Conservation (phyloP, 2,329 filamentous ascomycete species). For the Sporothrix sp. region DNA sequence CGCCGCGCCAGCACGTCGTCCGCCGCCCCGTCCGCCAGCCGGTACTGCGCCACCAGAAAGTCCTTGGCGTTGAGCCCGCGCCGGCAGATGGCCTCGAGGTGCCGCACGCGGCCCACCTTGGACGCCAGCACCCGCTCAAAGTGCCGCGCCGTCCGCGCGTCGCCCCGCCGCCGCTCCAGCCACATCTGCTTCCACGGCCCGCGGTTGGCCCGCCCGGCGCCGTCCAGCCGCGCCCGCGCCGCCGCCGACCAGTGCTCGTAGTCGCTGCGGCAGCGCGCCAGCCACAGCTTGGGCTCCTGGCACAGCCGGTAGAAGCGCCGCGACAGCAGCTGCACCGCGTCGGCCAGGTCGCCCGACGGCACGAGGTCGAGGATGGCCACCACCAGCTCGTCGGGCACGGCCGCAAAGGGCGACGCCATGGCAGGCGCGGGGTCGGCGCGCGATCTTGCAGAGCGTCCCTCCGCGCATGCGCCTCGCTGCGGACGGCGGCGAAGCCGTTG, state of each 20-base stretch:
- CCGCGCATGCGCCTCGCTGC: neutral
- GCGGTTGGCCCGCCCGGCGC: slow-evolving; percentile 41
- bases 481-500: too few species aligned
- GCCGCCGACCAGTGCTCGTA: slow-evolving; percentile 68
- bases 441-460: neutral
- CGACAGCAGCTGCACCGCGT: slow-evolving; percentile 43
- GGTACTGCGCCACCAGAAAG: slow-evolving; percentile 58
- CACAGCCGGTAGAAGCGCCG: slow-evolving; percentile 55
- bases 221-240: slow-evolving; percentile 48
- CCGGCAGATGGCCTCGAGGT: slow-evolving; percentile 59
- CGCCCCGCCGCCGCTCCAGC: slow-evolving; percentile 42
- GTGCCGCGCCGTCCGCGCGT: slow-evolving; percentile 40
- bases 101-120: slow-evolving; percentile 58
- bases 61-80: slow-evolving; percentile 86
- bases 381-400: slow-evolving; percentile 75
- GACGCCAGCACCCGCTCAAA: slow-evolving; percentile 62
- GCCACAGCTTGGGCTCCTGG: slow-evolving; percentile 71
- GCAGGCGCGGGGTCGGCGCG: too few species aligned
- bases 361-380: slow-evolving; percentile 61
- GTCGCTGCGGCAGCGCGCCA: slow-evolving; percentile 54
- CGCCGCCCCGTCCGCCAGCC: slow-evolving; percentile 44
- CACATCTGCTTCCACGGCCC: slow-evolving; percentile 70
- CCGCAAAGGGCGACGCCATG: slow-evolving; percentile 31
- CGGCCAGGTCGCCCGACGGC: slow-evolving; percentile 46
- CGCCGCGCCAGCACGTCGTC: slow-evolving; percentile 71